Evolutionary conservation across 208 protist genomes (phyloP).

Genomic region (Acanthamoeba royreba): DNA sequence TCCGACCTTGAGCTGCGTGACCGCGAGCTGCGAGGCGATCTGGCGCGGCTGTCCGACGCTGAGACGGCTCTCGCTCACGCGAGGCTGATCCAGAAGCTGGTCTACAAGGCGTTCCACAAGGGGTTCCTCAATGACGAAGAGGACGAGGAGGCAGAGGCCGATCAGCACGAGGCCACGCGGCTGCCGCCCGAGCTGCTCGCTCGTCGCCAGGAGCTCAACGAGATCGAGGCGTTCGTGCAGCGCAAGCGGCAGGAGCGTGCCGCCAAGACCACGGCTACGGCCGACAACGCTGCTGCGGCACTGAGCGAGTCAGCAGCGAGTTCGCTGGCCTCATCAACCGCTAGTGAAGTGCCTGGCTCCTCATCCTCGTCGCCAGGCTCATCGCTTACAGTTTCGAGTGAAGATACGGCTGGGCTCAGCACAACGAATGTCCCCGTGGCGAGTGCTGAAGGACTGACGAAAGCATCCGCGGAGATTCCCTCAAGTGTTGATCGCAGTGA

Average conservation of each 20-base stretch:
- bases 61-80: neutral
- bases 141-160: neutral
- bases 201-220: neutral
- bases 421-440: too few relatives aligned
- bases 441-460: too few relatives aligned
- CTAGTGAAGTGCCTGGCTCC: too few relatives aligned
- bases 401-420: too few relatives aligned
- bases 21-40: neutral
- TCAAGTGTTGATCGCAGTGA: too few relatives aligned
- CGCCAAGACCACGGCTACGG: neutral
- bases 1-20: neutral
- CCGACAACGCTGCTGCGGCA: too few relatives aligned
- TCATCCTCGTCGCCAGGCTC: too few relatives aligned
- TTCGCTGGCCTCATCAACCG: too few relatives aligned
- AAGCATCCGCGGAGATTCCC: too few relatives aligned
- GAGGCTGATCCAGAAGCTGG: neutral
- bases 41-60: neutral
- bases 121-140: slow-evolving; percentile 35
- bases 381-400: too few relatives aligned
- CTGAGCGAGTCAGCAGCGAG: too few relatives aligned
- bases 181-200: neutral
- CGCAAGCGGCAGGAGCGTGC: neutral
- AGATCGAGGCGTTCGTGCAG: neutral
- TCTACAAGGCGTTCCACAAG: slow-evolving; percentile 30
- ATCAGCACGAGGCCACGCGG: neutral